phyloP scores from a whole-genome alignment of 805 yeast genomes.

The Zygotorulaspora sp. region DNA sequence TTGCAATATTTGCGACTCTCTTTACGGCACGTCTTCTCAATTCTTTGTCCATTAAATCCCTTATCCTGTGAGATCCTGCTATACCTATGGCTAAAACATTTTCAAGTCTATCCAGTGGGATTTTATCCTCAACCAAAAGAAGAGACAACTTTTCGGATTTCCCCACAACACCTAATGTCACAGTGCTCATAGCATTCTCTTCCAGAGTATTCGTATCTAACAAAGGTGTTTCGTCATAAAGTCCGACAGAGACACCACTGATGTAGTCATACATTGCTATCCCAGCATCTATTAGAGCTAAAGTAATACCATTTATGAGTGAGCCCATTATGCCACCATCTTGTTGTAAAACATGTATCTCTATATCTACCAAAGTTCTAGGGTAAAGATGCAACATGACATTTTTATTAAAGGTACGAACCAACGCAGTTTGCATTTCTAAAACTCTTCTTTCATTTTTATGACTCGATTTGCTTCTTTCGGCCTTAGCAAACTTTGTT shows the following conservation, averaged over 20 bases:
- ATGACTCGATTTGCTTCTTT: constrained; percentile 58
- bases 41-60: constrained; percentile 81
- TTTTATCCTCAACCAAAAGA: constrained; percentile 72
- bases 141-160: constrained; percentile 72
- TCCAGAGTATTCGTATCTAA: constrained; percentile 80
- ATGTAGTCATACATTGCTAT: constrained; percentile 90
- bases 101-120: constrained; percentile 79
- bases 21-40: constrained; percentile 71
- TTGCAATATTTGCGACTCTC: constrained; percentile 43
- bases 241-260: constrained; percentile 72
- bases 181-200: constrained; percentile 73
- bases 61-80: constrained; percentile 78
- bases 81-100: constrained; percentile 74
- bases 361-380: constrained; percentile 71
- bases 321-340: constrained; percentile 86
- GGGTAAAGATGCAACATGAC: constrained; percentile 73
- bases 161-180: constrained; percentile 84
- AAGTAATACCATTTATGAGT: constrained; percentile 77
- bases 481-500: constrained; percentile 77
- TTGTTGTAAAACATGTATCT: constrained; percentile 73
- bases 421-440: constrained; percentile 62
- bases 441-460: constrained; percentile 66
- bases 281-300: constrained; percentile 93
- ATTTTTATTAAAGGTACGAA: constrained; percentile 69
- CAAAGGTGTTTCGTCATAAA: constrained; percentile 71